Evolutionary conservation across 176 grass and related monocot species (phyloP), one percentile per base, ranked within the genome.

Genomic region (Stipa capillata): DNA sequence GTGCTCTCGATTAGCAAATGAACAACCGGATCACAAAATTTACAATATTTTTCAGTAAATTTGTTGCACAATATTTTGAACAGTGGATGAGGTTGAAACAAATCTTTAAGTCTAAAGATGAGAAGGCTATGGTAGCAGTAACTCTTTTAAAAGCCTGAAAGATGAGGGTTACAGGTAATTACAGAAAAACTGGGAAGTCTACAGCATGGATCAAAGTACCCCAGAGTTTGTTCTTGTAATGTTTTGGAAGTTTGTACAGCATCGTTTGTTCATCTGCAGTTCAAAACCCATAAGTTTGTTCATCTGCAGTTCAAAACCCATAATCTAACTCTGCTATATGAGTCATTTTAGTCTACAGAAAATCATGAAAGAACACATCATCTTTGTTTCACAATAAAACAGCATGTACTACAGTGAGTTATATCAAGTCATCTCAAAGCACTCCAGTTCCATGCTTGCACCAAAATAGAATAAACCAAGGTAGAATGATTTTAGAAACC

Each of bases 401-500:
- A 20, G 7, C 62, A 36, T 62, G 56, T 72, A 63, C 34, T 41
- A 17, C 17, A 42, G 5, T 8, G 40, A 49, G 17, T 20, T 34
- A 36, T 10, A 73, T 25, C 8, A 57, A 48, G 15, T 37, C 24
- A 57, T 80, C 7, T 59, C 35, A 55, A 76, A 23, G 44, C 29
- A 73, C 12, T 67, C 9, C 3, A 31, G 47, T 65, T 1, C 8
- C 25, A 44, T 64, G 11, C 20, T 73, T 80, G 29, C 3, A 16
- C 21, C n/a, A 2, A 24, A 75, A 24, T 59, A 50, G 15, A 59
- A 69, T 47, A 77, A 49, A 58, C 31, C 39, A 84, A 12, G 41
- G 15, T 69, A 37, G 36, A 54, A n/a, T 56, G 21, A 47, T 53
- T 78, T 78, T 32, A 69, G 35, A 74, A 83, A 82, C 18, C 29